These are phyloP conservation scores for Penstemon davidsonii DNA, from an alignment of 257 asterid species.

Conservation along the genomic window DNA sequence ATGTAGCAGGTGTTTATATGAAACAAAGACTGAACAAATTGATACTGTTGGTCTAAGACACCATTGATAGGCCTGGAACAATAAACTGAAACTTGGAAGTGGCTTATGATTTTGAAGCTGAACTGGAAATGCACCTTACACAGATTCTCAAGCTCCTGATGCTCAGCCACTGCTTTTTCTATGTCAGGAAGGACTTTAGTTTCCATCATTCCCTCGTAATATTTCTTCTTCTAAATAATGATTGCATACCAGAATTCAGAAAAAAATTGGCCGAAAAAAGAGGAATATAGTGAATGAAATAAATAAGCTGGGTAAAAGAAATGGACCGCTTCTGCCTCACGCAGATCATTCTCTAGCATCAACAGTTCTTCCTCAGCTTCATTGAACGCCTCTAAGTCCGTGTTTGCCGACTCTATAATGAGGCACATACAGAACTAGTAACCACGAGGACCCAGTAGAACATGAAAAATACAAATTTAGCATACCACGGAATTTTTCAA, in stretches of 20 bases:
- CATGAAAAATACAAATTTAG: conserved; percentile 27
- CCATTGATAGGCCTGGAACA: conserved; percentile 17
- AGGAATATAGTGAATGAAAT: conserved; percentile 8
- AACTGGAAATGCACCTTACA: conserved; percentile 56
- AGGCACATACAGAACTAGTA: conserved; percentile 20
- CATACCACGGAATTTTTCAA: conserved; percentile 68
- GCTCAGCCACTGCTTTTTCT: conserved; percentile 51
- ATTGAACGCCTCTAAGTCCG: conserved; percentile 62
- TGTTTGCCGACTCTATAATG: conserved; percentile 64
- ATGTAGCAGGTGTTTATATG: conserved; percentile 4
- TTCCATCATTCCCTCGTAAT: conserved; percentile 58
- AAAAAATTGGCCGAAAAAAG: conserved; percentile 3
- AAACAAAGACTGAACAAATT: conserved; percentile 18
- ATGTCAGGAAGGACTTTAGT: conserved; percentile 52
- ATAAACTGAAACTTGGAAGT: conserved; percentile 8
- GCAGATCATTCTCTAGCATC: conserved; percentile 50
- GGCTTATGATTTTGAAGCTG: conserved; percentile 26
- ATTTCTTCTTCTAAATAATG: conserved; percentile 55
- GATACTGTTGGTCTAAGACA: not conserved
- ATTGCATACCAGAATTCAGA: conserved; percentile 24
- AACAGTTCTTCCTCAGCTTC: conserved; percentile 67
- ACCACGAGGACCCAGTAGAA: conserved; percentile 20
- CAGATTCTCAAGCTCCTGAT: conserved; percentile 56
- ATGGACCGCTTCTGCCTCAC: conserved; percentile 54
- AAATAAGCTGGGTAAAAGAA: conserved; percentile 28